These are phyloP conservation scores for Oryza nivara DNA, from an alignment of 176 grass and related monocot species.

Conservation along the genomic window DNA sequence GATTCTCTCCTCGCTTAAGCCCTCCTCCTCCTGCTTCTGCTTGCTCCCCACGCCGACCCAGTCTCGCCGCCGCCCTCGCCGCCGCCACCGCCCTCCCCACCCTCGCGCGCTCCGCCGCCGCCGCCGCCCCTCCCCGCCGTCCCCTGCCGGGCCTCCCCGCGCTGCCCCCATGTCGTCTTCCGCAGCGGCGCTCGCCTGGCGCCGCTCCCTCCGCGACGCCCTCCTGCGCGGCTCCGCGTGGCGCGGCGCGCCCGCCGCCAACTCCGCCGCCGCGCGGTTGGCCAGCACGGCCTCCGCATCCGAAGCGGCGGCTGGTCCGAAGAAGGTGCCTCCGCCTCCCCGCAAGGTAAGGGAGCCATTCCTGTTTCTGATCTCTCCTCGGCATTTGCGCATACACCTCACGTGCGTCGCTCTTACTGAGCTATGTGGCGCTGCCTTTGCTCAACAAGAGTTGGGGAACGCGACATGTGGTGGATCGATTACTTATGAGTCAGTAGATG, in stretches of 20 bases:
- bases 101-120: constrained; percentile 20
- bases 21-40: not conserved
- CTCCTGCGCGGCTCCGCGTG: constrained; percentile 34
- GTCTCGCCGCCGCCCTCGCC: not conserved
- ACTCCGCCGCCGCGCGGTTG: constrained; percentile 3
- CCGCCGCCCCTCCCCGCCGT: not conserved
- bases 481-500: not conserved
- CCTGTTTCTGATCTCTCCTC: not conserved
- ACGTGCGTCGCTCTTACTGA: constrained; percentile 5
- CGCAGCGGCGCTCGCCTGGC: constrained; percentile 48
- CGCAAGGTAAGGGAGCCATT: constrained; percentile 51
- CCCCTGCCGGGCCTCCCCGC: not conserved
- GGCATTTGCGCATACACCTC: constrained; percentile 62
- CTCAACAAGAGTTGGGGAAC: not conserved
- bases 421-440: not conserved
- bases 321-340: constrained; percentile 63
- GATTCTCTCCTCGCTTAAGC: not conserved
- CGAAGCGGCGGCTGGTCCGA: constrained; percentile 26
- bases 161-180: constrained; percentile 32
- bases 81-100: not conserved
- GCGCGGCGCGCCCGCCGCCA: not conserved
- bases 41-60: constrained; percentile 31
- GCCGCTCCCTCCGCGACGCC: constrained; percentile 52
- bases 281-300: constrained; percentile 44
- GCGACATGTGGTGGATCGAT: not conserved